A percentile compares a stretch with the other conserved stretches of the same genome.
Evolutionary conservation across 306 rosid genomes (phyloP).

Genomic region (Cucumis sativus): DNA sequence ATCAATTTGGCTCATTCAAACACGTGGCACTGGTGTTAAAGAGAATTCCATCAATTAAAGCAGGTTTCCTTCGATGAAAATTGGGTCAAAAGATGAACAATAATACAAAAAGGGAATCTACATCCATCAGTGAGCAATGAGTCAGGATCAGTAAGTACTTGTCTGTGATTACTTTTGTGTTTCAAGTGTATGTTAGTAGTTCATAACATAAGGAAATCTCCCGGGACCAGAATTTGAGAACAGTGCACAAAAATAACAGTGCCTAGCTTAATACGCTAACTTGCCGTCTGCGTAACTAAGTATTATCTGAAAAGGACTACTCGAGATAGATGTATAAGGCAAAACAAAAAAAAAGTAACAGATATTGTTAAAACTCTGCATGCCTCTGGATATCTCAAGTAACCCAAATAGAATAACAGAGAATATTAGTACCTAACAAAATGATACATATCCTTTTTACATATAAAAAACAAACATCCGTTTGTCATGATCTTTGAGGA

Average conservation of each 20-base stretch:
- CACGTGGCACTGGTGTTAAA: constrained; percentile 6
- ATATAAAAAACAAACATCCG: background rate
- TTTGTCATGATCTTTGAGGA: background rate
- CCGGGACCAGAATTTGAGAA: background rate
- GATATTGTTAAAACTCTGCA: background rate
- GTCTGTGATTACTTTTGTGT: constrained; percentile 10
- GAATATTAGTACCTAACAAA: background rate
- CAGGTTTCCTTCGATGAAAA: constrained; percentile 1
- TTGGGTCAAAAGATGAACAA: constrained; percentile 10
- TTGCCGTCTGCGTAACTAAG: constrained; percentile 2
- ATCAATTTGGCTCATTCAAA: background rate
- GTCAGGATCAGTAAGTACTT: constrained; percentile 12
- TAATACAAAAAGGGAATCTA: constrained; percentile 8
- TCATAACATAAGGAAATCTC: background rate
- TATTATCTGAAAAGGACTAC: background rate
- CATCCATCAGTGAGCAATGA: constrained; percentile 12
- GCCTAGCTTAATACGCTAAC: background rate
- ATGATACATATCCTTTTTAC: background rate
- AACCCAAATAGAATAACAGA: background rate
- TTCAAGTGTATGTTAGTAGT: background rate
- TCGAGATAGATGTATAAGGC: background rate
- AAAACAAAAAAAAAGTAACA: background rate
- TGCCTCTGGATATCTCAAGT: background rate
- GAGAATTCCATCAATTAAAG: constrained; percentile 13
- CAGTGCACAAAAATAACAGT: background rate